Base-by-base conservation (phyloP, 2,329 filamentous ascomycete species). In the Gnomoniopsis smithogilvyi region DNA sequence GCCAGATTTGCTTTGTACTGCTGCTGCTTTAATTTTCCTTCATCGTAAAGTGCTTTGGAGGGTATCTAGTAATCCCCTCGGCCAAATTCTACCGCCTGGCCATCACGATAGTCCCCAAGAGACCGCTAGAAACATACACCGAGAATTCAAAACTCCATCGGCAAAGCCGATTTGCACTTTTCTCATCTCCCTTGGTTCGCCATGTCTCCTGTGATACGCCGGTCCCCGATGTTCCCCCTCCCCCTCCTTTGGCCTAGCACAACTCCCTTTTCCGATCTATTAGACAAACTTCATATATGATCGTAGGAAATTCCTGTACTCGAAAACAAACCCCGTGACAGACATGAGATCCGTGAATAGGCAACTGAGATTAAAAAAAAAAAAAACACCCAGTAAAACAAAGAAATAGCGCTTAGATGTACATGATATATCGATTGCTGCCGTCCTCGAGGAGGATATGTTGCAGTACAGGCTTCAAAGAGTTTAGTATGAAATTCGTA, bases 371-470 rank as follows among this genome's bases (percentile, higher is more conserved):
- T 6, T 33, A 33, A 45, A 17, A 43, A 10, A 17, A 24, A n/a
- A 11, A 19, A 10, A 19, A n/a, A n/a, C n/a, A n/a, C 19, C 17
- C 19, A 19, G 19, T 19, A 19, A 21, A 11, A 3, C 15, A 4
- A 45, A 45, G 21, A 19, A 12, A n/a, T 17, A 56, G 50, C 54
- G 54, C 54, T 51, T 36, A 45, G 14, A 34, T 51, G 48, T 56
- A 56, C 54, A 56, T 51, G 48, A 51, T 36, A 22, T 56, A 41
- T 38, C 24, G 12, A 22, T 38, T 48, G 45, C 17, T 50, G 54
- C 45, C 43, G 21, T 48, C 24, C 54, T 33, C 34, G 54, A 24
- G 33, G 33, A 17, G 34, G 7, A 30, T 46, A 12, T 24, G 21
- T 26, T 56, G 54, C 46, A 30, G 17, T 56, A 45, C 36, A 56